Base-by-base conservation (phyloP, 495 filamentous ascomycete species). In the Neurospora sp. region DNA sequence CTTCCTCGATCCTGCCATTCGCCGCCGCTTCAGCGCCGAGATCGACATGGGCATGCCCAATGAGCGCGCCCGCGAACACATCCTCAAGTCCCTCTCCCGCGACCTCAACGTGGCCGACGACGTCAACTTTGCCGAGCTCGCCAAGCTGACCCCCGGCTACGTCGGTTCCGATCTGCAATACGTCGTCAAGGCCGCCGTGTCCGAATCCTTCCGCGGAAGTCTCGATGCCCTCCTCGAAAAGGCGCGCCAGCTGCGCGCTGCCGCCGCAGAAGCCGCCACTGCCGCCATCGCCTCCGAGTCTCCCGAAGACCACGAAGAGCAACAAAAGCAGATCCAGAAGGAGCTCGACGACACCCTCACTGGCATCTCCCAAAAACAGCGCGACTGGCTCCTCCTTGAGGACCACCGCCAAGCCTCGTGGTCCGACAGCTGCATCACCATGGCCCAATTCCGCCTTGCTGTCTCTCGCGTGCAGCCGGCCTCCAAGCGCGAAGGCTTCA, bases 11-110 rank as follows among this genome's bases (percentile, higher is more conserved):
- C 91, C 94, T 3, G 94, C 94, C 6, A 84, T 98, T 42, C 88
- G 95, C 75, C 85, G 95, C 79, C 86, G 95, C 39, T 98, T 98
- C 77, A 92, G 96, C 78, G 91, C 91, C 73, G 95, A 98, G 80
- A 97, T 98, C 79, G 95, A 94, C 76, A 90, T 98, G 75, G 93
- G 93, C n/a, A 96, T 98, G 68, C 95, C 95, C 4, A 94, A 94
- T 73, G 93, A 97, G 80, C 78, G 83, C 10, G 92, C 92, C 20
- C 86, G 96, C 74, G 92, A 96, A 79, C 88, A 92, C 72, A 98
- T 99, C 69, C 85, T 99, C 40, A 86, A 88, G 35, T 91, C 93
- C 0, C 86, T 97, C 69, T 92, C 93, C 2, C 85, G 90, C 72
- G 90, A 92, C 70, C 86, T 91, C 77, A 85, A 84, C 3, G 77